Evolutionary conservation across 495 filamentous ascomycete species (phyloP).

Genomic region (Lasiosphaeria ovina): DNA sequence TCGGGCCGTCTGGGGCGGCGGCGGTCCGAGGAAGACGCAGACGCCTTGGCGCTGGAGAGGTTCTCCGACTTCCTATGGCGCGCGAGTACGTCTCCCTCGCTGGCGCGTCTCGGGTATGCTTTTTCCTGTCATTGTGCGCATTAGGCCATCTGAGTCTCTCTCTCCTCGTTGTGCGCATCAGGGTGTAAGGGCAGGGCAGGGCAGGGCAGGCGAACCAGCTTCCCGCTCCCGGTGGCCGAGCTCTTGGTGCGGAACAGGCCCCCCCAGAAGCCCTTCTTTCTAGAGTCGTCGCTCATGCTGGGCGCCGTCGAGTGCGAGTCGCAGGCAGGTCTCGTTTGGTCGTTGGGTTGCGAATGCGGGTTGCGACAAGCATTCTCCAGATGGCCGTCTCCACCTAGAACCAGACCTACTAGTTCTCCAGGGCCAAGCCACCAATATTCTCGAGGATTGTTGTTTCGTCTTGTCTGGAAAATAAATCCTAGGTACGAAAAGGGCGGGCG

Average conservation of each 20-base stretch:
- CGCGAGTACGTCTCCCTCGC: constrained; percentile 30
- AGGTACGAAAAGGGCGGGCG: too few species aligned
- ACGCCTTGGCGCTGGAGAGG: background rate
- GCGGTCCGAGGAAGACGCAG: constrained; percentile 24
- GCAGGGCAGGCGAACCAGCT: constrained; percentile 29
- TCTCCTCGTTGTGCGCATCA: background rate
- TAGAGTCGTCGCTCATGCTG: constrained; percentile 16
- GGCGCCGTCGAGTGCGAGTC: background rate
- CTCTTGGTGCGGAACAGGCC: constrained; percentile 38
- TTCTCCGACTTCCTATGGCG: constrained; percentile 20
- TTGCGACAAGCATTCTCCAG: background rate
- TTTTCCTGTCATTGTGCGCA: constrained; percentile 23
- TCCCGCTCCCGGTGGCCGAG: constrained; percentile 30
- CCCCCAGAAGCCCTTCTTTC: constrained; percentile 37
- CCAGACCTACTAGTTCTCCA: too few species aligned
- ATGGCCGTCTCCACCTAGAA: too few species aligned
- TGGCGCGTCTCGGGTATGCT: constrained; percentile 23
- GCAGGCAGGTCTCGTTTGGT: background rate
- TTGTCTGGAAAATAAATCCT: too few species aligned
- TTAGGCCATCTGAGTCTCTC: too few species aligned
- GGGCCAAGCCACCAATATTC: too few species aligned
- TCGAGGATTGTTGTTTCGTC: too few species aligned
- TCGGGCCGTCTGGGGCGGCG: constrained; percentile 42
- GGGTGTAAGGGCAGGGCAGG: constrained; percentile 5
- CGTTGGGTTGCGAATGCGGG: background rate